Base-by-base conservation (phyloP, 208 protist genomes). In the Crithidia brevicula region DNA sequence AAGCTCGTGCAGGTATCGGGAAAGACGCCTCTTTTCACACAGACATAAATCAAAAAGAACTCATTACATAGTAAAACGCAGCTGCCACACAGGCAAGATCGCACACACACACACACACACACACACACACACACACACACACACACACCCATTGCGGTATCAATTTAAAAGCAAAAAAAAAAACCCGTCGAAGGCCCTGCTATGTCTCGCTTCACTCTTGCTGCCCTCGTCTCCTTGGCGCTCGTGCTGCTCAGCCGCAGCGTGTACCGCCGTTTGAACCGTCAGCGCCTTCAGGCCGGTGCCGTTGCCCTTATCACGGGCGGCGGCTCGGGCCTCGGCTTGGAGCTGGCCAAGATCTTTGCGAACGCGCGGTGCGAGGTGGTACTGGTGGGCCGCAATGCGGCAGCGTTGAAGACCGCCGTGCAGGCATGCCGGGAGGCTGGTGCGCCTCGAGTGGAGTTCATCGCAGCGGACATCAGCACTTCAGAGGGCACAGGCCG, bases 241-340 rank as follows among this genome's bases (percentile, higher is more conserved):
- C 28, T 81, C 25, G 40, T 67, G 42, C 46, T 82, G 13, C 58
- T 77, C 23, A 42, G 71, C 62, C 62, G 65, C 20, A 6, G 27
- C 7, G 23, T 76, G 51, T 56, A 74, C 56, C 73, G 81, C 31
- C 67, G 51, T 25, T 10, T 61, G 23, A 36, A 51, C 34, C 67
- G 47, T 27, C 60, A 62, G 25, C 43, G 46, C 4, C 74, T 93
- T 5, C 33, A 77, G 43, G 60, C 78, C 16, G 84, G 83, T 20
- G 75, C 81, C 9, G 57, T 92, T 11, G 87, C 82, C n/a, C 72
- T 95, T 51, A 78, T 95, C 64, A 95, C 90, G 15, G 90, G 90
- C 53, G 90, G 81, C 18, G 82, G 87, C 58, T 75, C 72, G 18
- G 90, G 87, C 18, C 69, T 95, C 27, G 90, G 90, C 16, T 69